phyloP scores from a whole-genome alignment of 768 basidiomycete genomes.

The Tulasnella calospora region DNA sequence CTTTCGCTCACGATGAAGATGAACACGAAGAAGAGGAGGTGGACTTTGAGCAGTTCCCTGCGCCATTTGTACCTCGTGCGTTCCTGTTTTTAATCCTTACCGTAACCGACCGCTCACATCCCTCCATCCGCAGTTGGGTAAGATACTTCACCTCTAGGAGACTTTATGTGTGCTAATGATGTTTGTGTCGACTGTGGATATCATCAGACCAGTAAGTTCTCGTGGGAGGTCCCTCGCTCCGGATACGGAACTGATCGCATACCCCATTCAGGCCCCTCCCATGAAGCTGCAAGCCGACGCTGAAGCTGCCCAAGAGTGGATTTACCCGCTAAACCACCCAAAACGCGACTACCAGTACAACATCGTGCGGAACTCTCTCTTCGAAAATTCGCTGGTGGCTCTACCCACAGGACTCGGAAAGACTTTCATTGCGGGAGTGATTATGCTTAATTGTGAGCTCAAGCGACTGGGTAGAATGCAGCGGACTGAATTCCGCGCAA shows the following conservation, averaged over 20 bases:
- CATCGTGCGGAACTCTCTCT: conserved; percentile 77
- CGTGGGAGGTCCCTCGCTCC: neutral
- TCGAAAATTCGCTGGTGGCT: conserved; percentile 90
- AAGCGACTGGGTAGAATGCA: conserved; percentile 25
- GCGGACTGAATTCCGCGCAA: conserved; percentile 19
- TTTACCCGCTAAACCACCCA: conserved; percentile 82
- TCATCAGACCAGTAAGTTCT: conserved; percentile 26
- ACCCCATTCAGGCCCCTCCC: conserved; percentile 35
- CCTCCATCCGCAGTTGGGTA: neutral
- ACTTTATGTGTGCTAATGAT: neutral
- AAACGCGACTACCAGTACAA: conserved; percentile 94
- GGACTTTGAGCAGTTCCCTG: conserved; percentile 81
- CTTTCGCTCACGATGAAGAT: conserved; percentile 35
- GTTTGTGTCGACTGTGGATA: neutral
- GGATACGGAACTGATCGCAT: neutral
- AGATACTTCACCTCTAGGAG: conserved; percentile 15
- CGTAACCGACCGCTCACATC: neutral
- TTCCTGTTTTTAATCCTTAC: conserved; percentile 26
- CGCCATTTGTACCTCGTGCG: conserved; percentile 67
- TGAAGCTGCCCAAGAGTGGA: conserved; percentile 78
- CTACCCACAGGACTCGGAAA: conserved; percentile 96
- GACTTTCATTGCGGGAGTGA: conserved; percentile 93
- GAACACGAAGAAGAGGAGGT: conserved; percentile 56
- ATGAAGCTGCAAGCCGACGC: conserved; percentile 77
- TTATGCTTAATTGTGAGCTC: conserved; percentile 84